These are phyloP conservation scores for Ogataea polymorpha DNA, from an alignment of 805 yeast species.

Conservation along the genomic window DNA sequence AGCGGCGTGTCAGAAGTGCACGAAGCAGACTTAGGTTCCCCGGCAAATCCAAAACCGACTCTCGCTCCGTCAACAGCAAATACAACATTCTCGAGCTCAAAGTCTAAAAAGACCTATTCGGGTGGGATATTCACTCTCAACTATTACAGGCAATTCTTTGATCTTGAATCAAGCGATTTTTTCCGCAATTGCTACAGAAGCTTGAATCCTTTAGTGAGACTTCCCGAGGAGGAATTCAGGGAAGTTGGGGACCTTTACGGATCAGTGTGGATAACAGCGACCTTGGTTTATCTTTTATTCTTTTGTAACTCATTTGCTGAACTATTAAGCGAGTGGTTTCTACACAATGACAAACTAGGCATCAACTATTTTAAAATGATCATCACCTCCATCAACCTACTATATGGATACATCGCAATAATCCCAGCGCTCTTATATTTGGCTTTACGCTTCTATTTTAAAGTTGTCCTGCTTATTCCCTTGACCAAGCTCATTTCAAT, in stretches of 20 bases:
- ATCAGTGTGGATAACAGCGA: slow-evolving; percentile 86
- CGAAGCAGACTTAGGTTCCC: not conserved
- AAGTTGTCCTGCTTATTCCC: slow-evolving; percentile 45
- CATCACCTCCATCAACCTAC: slow-evolving; percentile 62
- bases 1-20: slow-evolving; percentile 1
- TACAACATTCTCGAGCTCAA: slow-evolving; percentile 1
- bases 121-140: slow-evolving; percentile 53
- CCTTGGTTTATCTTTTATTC: slow-evolving; percentile 71
- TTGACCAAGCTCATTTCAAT: slow-evolving; percentile 64
- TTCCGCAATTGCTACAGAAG: slow-evolving; percentile 50
- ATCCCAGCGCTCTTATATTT: slow-evolving; percentile 60
- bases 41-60: not conserved
- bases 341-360: slow-evolving; percentile 41
- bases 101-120: slow-evolving; percentile 27
- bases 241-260: slow-evolving; percentile 75
- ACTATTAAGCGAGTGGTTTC: slow-evolving; percentile 47
- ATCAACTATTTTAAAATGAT: slow-evolving; percentile 59
- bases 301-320: slow-evolving; percentile 71
- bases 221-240: slow-evolving; percentile 36
- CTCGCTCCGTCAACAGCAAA: not conserved
- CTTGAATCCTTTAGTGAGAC: slow-evolving; percentile 48
- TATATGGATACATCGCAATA: slow-evolving; percentile 72
- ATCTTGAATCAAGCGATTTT: slow-evolving; percentile 65
- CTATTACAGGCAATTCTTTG: slow-evolving; percentile 65
- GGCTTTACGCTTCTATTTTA: slow-evolving; percentile 48